Conservation (phyloP, 805 yeast species). For the Schizosaccharomyces cryophilus region DNA sequence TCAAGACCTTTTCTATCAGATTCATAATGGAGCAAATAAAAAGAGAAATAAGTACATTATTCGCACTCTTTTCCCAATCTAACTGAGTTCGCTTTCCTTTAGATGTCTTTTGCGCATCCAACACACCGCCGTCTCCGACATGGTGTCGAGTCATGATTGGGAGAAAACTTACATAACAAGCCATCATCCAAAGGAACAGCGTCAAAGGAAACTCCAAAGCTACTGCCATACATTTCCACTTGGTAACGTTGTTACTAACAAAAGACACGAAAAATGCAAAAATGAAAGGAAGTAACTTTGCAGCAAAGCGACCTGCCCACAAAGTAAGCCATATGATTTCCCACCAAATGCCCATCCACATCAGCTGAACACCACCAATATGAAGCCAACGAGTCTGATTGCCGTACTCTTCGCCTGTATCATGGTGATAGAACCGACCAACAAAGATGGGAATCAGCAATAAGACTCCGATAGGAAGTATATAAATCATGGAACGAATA, state of each 20-base stretch:
- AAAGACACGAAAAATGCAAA: not conserved
- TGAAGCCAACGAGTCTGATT: not conserved
- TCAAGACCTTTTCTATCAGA: slow-evolving; percentile 16
- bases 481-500: not conserved
- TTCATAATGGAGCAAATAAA: slow-evolving; percentile 16
- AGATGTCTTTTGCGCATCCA: not conserved
- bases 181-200: not conserved
- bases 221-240: not conserved
- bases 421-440: not conserved
- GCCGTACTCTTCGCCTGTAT: not conserved
- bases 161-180: not conserved
- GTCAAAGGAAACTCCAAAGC: slow-evolving; percentile 2
- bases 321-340: slow-evolving; percentile 3
- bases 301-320: slow-evolving; percentile 2
- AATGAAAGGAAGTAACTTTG: not conserved
- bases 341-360: slow-evolving; percentile 3
- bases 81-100: not conserved
- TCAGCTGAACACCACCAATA: slow-evolving; percentile 2
- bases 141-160: not conserved
- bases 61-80: slow-evolving; percentile 3
- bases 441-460: slow-evolving; percentile 1
- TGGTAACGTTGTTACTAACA: not conserved
- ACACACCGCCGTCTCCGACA: not conserved
- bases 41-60: slow-evolving; percentile 16
- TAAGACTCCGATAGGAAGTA: not conserved